These are phyloP conservation scores for Ogataea pini DNA, from an alignment of 805 yeast genomes.

Conservation along the genomic window DNA sequence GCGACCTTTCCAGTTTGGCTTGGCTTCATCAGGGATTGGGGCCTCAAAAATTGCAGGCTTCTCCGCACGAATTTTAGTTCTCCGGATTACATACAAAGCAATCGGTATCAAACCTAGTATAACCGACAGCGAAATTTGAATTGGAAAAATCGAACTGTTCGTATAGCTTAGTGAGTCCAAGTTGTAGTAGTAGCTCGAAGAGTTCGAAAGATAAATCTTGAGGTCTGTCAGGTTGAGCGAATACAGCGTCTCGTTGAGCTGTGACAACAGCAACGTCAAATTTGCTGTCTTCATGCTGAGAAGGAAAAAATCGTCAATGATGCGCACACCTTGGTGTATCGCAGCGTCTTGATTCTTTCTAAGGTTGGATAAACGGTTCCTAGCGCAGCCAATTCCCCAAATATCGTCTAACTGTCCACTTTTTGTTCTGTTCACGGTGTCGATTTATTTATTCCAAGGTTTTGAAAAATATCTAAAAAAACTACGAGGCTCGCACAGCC, in stretches of 20 bases:
- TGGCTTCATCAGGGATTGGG: constrained; percentile 72
- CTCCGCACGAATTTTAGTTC: constrained; percentile 28
- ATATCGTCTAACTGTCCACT: not conserved
- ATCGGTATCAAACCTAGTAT: constrained; percentile 28
- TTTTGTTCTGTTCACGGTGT: not conserved
- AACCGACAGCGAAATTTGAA: constrained; percentile 34
- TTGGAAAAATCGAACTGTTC: constrained; percentile 24
- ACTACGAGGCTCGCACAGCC: not conserved
- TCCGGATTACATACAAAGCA: constrained; percentile 25
- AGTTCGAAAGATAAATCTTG: constrained; percentile 16
- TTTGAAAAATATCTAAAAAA: not conserved
- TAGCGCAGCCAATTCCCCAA: constrained; percentile 4
- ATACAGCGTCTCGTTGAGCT: constrained; percentile 26
- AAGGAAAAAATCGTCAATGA: not conserved
- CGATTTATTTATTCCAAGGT: not conserved
- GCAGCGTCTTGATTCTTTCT: not conserved
- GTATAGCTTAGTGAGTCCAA: constrained; percentile 9
- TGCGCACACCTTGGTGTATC: not conserved
- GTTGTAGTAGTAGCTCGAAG: constrained; percentile 16
- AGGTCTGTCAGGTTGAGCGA: constrained; percentile 23
- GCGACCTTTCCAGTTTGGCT: constrained; percentile 91
- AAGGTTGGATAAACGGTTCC: not conserved
- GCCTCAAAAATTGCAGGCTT: constrained; percentile 49
- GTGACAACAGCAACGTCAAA: constrained; percentile 23
- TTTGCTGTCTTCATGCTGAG: constrained; percentile 18